Evolutionary conservation across 2,329 filamentous ascomycete genomes (phyloP), one percentile per base, ranked within the genome.

Genomic region (Dryadomyces quercus-mongolicae): DNA sequence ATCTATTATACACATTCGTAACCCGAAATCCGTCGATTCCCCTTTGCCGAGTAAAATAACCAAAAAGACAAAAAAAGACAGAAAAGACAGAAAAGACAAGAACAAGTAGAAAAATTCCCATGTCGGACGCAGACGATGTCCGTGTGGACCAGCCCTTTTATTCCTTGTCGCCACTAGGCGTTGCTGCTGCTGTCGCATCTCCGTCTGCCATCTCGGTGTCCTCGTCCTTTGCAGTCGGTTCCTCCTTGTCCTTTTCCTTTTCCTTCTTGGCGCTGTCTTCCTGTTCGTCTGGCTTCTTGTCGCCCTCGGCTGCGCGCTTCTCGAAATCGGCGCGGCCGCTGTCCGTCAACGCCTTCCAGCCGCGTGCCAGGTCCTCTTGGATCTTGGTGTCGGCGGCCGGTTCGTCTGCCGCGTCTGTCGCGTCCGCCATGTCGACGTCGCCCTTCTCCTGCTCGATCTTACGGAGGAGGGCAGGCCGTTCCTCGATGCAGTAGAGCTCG

Each of bases 401-500:
- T 1, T 52, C 36, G 9, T 44, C 57, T 10, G 53, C 55, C n/a
- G 49, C 58, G n/a, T 44, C 57, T 10, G 53, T 54, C n/a, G 49
- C 58, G n/a, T 59, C 57, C 20, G 45, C 55, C 55, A 56, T 59
- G 36, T 80, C 76, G n/a, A 78, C 64, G 53, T 72, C 70, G 55
- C 50, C 54, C 51, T 63, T 62, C 21, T 58, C 56, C 25, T 52
- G 34, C 8, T 52, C 52, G 51, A 52, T 54, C 62, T 73, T 71
- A 9, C 68, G 67, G 50, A 72, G 69, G 31, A 77, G 64, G 12
- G 65, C 58, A 3, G 72, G 68, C 49, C 76, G 73, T 57, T 64
- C 70, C 57, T 80, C 76, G 53, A 70, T 68, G 62, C 74, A 78
- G 66, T 76, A 82, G 16, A 81, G 65, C 57, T 80, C 76, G 60